Evolutionary conservation across 345 rosid genomes (phyloP).

Genomic region (Viola odorata): DNA sequence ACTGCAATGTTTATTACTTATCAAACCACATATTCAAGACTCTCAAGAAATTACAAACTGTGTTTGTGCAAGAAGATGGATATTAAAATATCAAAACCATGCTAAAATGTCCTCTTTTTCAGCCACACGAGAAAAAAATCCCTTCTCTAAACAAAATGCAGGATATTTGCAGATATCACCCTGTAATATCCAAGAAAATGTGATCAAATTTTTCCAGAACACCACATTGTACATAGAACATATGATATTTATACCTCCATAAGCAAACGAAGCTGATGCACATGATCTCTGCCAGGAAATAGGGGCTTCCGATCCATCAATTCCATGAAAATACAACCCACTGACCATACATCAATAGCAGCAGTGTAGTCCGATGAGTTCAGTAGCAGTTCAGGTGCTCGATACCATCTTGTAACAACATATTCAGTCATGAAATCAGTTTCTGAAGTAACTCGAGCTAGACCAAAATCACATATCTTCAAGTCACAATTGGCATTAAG

Average conservation of each 20-base stretch:
- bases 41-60: no score
- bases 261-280: conserved; percentile 76
- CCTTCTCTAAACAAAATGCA: no score
- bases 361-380: conserved; percentile 74
- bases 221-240: neutral
- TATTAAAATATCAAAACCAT: no score
- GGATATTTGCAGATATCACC: no score
- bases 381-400: conserved; percentile 86
- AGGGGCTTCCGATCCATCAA: conserved; percentile 69
- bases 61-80: neutral
- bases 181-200: no score
- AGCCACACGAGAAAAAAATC: no score
- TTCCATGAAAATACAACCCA: conserved; percentile 91
- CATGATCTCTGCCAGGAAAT: conserved; percentile 86
- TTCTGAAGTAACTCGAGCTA: conserved; percentile 84
- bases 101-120: no score
- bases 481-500: conserved; percentile 64
- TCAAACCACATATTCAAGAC: neutral
- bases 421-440: conserved; percentile 86
- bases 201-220: no score
- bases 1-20: conserved; percentile 38
- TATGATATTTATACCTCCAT: conserved; percentile 52
- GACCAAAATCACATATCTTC: conserved; percentile 93
- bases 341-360: conserved; percentile 99
- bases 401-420: conserved; percentile 98